Base-by-base conservation (phyloP, 805 yeast genomes). In the Millerozyma miso region DNA sequence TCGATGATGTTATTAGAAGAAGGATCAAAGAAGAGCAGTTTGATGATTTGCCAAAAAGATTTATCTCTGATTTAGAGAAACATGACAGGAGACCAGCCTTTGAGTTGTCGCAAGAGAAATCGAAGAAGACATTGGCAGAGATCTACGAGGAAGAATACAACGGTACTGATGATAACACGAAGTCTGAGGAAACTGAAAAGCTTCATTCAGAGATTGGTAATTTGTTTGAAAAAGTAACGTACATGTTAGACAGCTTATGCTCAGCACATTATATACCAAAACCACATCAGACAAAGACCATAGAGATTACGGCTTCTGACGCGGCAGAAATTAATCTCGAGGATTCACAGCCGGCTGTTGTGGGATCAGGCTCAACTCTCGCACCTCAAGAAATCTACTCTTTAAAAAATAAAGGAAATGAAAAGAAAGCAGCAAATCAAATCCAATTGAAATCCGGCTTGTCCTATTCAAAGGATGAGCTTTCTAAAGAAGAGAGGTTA, bases 241-340 rank as follows among this genome's bases (percentile, higher is more conserved):
- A 84, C 55, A 85, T 84, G 52, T 76, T 91, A 39, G 98, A 93
- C 62, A 81, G 97, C 4, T 72, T 91, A 43, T 81, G 95, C 39
- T 89, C 97, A n/a, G 95, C 97, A 49, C 95, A 89, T 60, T 93
- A 85, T 69, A 77, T 89, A 47, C 99, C 99, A 40, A 87, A 85
- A 63, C 96, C 96, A 14, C 80, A 86, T 32, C 83, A 86, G 60
- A 60, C 55, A 51, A 85, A 87, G 53, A 67, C 83, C 17, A 68
- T 91, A 48, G 89, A 86, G 44, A 82, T 93, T 57, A 88, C 85
- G 59, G 88, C 89, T 32, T 59, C 56, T 29, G 73, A 67, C 43
- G 85, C 90, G 43, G 83, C 96, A 4, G 77, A 96, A 1, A 83
- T 93, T 39, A 58, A 83, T 1, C 87, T 91, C 96, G 99, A 91